phyloP scores from a whole-genome alignment of 306 rosid genomes.

The Vachellia pachyceras region DNA sequence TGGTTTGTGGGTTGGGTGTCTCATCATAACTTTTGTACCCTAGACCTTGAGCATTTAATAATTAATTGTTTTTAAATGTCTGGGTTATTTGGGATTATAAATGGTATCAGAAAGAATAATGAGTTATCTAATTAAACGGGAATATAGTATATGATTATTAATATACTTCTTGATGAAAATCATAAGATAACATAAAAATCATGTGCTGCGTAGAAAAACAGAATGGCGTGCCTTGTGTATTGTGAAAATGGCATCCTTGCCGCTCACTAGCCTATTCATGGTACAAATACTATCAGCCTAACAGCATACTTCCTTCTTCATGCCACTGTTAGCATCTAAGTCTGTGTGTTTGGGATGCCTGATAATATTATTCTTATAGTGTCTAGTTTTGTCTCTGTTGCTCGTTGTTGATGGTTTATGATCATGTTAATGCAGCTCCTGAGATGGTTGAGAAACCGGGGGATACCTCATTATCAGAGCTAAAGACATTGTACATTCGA shows the following conservation, averaged over 20 bases:
- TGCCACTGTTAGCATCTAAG: neutral
- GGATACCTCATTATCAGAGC: constrained; percentile 72
- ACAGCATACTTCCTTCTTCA: constrained; percentile 3
- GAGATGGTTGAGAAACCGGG: constrained; percentile 98
- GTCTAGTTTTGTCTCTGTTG: neutral
- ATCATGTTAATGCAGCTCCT: constrained; percentile 65
- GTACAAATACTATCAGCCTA: neutral
- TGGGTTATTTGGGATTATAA: too few species aligned
- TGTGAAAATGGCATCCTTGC: too few species aligned
- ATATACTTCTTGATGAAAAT: neutral
- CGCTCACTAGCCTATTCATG: too few species aligned
- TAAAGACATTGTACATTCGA: constrained; percentile 66
- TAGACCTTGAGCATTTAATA: too few species aligned
- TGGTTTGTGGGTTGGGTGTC: too few species aligned
- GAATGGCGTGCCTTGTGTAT: neutral
- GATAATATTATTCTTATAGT: neutral
- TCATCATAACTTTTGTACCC: too few species aligned
- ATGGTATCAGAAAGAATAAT: too few species aligned
- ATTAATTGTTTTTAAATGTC: too few species aligned
- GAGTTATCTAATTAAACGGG: too few species aligned
- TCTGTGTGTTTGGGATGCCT: neutral
- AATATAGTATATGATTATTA: too few species aligned
- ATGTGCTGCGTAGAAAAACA: neutral
- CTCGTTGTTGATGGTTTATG: constrained; percentile 34
- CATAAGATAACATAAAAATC: constrained; percentile 1